A percentile compares a stretch with the other conserved stretches of the same genome.
Conservation (phyloP, 106 monocot species). For the Acorus calamus region DNA sequence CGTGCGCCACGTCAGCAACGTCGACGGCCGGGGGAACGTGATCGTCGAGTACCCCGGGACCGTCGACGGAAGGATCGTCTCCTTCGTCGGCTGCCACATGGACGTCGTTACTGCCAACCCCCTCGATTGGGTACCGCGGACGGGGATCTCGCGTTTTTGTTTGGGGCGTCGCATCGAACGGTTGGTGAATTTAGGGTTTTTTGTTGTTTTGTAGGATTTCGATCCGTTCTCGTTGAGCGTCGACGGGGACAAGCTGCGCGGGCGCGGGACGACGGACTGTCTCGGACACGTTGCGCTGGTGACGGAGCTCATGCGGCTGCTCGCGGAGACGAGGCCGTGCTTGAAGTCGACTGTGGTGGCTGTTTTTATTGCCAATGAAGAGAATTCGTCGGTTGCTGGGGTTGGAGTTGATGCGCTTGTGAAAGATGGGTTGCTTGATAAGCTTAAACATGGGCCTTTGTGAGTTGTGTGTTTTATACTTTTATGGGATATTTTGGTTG, state of each 20-base stretch:
- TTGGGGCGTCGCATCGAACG: not conserved
- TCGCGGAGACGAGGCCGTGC: constrained; percentile 50
- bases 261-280: constrained; percentile 90
- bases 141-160: not conserved
- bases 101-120: constrained; percentile 92
- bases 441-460: constrained; percentile 73
- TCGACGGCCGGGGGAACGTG: constrained; percentile 66
- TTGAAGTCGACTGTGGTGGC: constrained; percentile 78
- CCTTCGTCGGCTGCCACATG: constrained; percentile 96
- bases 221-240: constrained; percentile 89
- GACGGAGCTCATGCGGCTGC: constrained; percentile 73
- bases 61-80: constrained; percentile 27
- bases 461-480: constrained; percentile 13
- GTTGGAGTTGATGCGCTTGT: constrained; percentile 70
- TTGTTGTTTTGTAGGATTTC: constrained; percentile 37
- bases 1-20: constrained; percentile 51
- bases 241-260: constrained; percentile 76
- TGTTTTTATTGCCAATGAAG: constrained; percentile 93
- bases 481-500: not conserved
- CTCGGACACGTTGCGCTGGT: constrained; percentile 91
- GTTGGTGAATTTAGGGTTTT: not conserved
- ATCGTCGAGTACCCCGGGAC: constrained; percentile 91
- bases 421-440: constrained; percentile 67
- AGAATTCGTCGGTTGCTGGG: constrained; percentile 71
- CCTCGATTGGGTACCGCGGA: constrained; percentile 41